A percentile compares a stretch with the other conserved stretches of the same genome.
Evolutionary conservation across 2,329 filamentous ascomycete species (phyloP).

Genomic region (Cytospora paraplurivora): DNA sequence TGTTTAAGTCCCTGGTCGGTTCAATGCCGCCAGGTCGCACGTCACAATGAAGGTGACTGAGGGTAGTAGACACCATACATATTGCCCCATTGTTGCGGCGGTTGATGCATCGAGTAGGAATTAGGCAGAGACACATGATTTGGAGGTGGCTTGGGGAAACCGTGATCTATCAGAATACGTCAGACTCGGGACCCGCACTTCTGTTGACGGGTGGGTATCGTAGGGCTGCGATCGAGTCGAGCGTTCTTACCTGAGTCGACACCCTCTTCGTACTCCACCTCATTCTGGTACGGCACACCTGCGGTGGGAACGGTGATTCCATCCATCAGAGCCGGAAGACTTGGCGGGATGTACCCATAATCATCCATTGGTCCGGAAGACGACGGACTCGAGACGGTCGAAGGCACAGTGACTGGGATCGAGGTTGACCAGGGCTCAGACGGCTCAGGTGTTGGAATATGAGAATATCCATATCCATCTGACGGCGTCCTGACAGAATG

Average conservation of each 20-base stretch:
- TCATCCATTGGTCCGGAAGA: constrained; percentile 53
- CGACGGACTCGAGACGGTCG: constrained; percentile 54
- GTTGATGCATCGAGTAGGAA: constrained; percentile 37
- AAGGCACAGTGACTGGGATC: constrained; percentile 48
- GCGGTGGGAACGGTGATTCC: constrained; percentile 35
- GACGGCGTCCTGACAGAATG: constrained; percentile 31
- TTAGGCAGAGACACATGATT: constrained; percentile 38
- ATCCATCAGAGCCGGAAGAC: constrained; percentile 48
- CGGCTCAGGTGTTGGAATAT: constrained; percentile 45
- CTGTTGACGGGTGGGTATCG: constrained; percentile 20
- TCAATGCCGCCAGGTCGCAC: constrained; percentile 6
- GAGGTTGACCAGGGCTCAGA: constrained; percentile 50
- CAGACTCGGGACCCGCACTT: constrained; percentile 35
- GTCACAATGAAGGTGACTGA: constrained; percentile 33
- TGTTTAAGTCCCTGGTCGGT: constrained; percentile 12
- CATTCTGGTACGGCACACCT: constrained; percentile 39
- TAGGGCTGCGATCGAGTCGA: constrained; percentile 12
- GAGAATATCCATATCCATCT: constrained; percentile 36
- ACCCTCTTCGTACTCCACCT: constrained; percentile 40
- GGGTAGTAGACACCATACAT: constrained; percentile 42
- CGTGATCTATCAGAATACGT: constrained; percentile 36
- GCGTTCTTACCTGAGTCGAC: constrained; percentile 35
- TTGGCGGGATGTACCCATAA: constrained; percentile 54
- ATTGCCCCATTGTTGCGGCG: constrained; percentile 39
- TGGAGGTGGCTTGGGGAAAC: constrained; percentile 35